Base-by-base conservation (phyloP, 768 basidiomycete genomes). In the Hygrocybe coccinea region DNA sequence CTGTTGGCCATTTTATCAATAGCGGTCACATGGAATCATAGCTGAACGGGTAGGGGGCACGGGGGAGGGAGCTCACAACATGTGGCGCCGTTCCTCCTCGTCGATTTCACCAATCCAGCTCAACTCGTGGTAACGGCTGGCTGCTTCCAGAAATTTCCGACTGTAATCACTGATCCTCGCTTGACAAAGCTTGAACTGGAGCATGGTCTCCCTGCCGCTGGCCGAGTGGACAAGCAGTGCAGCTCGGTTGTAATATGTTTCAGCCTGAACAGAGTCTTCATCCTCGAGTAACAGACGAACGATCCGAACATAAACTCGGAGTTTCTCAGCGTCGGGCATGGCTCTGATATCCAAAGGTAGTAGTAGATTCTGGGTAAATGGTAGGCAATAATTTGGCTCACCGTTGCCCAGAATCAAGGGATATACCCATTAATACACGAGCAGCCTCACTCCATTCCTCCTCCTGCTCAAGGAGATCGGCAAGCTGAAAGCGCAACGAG, bases 361-460 rank as follows among this genome's bases (percentile, higher is more conserved):
- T 7, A 43, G 44, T 48, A n/a, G 44, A 11, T 35, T n/a, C 29
- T 9, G 29, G 21, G 25, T 2, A 34, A n/a, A 11, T n/a, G 47
- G 29, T 41, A 12, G 44, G 25, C 12, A 33, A 14, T 41, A 38
- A 37, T 11, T 22, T 15, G 6, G 64, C 78, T 62, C 58, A 92
- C 95, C 93, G 81, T 67, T 89, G 85, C 25, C 87, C 86, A 21
- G 91, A 87, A 68, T 98, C 95, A 39, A 97, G 77, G 5, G 92
- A 93, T 39, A 98, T 92, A 38, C 86, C 85, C 82, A 91, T 95
- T 39, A 98, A 79, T 35, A 95, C 88, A 50, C 86, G 84, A 1
- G 97, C 97, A 12, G 97, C 93, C 49, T 86, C 89, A 57, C 86
- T 87, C 89, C 93, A 98, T 67, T 93, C 91, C 68, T 99, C 95